Conservation (phyloP, 169 alveolate species). For the Amoebophrya sp. region DNA sequence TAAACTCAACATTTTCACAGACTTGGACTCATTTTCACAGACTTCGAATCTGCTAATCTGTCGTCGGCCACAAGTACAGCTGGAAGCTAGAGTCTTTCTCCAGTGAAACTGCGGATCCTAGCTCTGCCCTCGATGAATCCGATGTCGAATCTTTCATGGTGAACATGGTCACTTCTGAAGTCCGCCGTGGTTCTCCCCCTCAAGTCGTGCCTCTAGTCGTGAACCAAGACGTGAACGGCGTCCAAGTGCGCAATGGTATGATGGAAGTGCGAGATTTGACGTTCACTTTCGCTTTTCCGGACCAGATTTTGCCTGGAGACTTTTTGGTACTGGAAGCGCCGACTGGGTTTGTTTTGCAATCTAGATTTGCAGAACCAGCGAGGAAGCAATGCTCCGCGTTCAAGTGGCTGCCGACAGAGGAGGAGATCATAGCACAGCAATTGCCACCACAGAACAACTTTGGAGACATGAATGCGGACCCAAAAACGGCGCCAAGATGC, state of each 20-base stretch:
- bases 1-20: too few species aligned
- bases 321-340: conserved; percentile 23
- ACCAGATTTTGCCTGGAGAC: background rate
- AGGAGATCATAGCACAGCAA: background rate
- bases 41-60: too few species aligned
- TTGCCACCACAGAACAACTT: background rate
- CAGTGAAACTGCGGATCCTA: background rate
- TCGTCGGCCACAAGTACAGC: background rate
- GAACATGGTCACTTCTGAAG: background rate
- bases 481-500: background rate
- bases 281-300: conserved; percentile 8
- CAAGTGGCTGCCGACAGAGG: background rate
- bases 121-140: background rate
- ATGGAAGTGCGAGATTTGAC: background rate
- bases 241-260: background rate
- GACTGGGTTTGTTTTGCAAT: background rate
- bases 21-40: too few species aligned
- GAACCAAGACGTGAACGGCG: background rate
- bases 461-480: background rate
- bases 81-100: background rate
- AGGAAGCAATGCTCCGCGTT: background rate
- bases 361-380: background rate
- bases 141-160: background rate
- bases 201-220: background rate
- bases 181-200: background rate